Base-by-base conservation (phyloP, 139 green algal species). In the Picochlorum sp. region DNA sequence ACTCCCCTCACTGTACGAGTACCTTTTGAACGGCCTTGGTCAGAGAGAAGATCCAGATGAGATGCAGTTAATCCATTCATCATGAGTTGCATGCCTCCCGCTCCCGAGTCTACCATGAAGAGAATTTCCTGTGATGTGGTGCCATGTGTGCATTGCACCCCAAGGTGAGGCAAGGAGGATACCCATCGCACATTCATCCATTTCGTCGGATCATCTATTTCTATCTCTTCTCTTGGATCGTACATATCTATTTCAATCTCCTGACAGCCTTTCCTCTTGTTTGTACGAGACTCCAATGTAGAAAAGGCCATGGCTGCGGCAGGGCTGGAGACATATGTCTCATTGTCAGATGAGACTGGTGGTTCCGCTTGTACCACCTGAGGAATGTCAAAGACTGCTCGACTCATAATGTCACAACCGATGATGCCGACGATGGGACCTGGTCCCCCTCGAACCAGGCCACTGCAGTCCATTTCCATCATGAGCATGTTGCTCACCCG, bases 371-470 rank as follows among this genome's bases (percentile, higher is more conserved):
- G 44, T n/a, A 58, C 26, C 20, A 38, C 21, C 30, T 63, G 37
- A 3, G 74, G 74, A 45, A 79, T 51, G 24, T 77, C 64, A 24
- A 81, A 65, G 21, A 81, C 72, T 1, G 62, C 63, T 15, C 74
- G 57, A 9, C 72, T 57, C 50, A 81, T 63, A 7, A 81, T 49
- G 20, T 81, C 74, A 44, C 74, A 80, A 21, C 60, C 74, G 1
- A 81, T 38, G 54, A 81, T 81, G 72, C 74, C 74, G 15, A 77
- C 45, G 20, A 81, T 47, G 0, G 44, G 49, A 14, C 66, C 71
- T 3, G 72, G 62, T n/a, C 65, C 45, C 6, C 72, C 72, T 9
- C 16, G 41, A 6, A 81, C 74, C 8, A 81, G 21, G 2, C 69
- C 69, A 4, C 24, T 24, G 24, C 44, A 68, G 20, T 55, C 37